Base-by-base conservation (phyloP, 1,284 basidiomycete species). In the Papiliotrema fonsecae region DNA sequence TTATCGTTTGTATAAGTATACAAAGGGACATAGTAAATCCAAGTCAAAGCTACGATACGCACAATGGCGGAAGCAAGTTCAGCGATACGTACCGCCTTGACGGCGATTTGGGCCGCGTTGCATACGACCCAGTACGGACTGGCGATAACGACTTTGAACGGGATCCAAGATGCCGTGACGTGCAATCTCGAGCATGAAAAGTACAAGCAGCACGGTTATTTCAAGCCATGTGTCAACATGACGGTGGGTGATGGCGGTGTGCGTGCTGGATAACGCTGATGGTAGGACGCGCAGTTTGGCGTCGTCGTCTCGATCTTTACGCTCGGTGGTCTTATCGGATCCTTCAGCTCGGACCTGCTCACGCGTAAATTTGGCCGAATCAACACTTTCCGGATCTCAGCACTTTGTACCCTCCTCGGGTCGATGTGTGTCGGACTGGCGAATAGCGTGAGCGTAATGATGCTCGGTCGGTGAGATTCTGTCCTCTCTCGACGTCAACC, bases 251-350 rank as follows among this genome's bases (percentile, higher is more conserved):
- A 19, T 16, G 6, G 34, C 21, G 9, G 13, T 36, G n/a, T 25
- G 11, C 38, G 16, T 6, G 22, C 14, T 35, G 4, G 38, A 39
- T 27, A 18, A 4, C 18, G 28, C 45, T 18, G 4, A 7, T 26
- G 11, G 0, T 38, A 68, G 68, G 42, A 59, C 2, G 30, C 61
- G 0, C 53, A 66, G 37, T 76, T 75, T 50, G 75, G 75, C 5
- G 45, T 73, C 16, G 62, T 74, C 27, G 75, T 73, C 0, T 61
- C 75, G 13, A 68, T 75, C 37, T 77, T 76, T 58, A 76, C 76
- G 0, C 52, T 77, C 19, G 77, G 77, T 10, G 77, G 77, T 6
- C 61, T 77, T 2, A 31, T 69, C 5, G 72, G 70, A 2, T 63
- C 64, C 2, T 49, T 75, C 6, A 47, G 45, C 14, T 56, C 60